Evolutionary conservation across 768 basidiomycete species (phyloP), one percentile per base, ranked within the genome.

Genomic region (Mycena belliarum): DNA sequence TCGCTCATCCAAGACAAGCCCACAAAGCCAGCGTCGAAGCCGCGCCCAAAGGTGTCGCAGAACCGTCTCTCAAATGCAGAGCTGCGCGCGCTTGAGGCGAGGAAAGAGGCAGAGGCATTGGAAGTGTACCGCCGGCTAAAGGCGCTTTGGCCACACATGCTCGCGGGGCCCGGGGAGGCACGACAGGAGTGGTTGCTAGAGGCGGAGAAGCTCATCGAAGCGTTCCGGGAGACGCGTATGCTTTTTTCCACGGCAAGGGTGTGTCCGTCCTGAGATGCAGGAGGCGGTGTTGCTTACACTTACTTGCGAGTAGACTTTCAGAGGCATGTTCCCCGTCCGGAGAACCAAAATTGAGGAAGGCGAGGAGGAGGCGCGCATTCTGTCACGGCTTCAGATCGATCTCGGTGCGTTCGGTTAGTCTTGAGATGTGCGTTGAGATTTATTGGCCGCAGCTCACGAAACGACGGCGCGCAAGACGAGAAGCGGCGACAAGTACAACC

Each of bases 131-230:
- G 70, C 26, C 75, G 83, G 35, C 68, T 93, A 38, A 78, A 79
- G 61, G 85, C 88, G 28, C 70, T 91, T 1, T 88, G 87, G 88
- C 74, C 75, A 5, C 75, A 64, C 16, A 83, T 86, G 78, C 69
- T 82, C 35, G 45, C 66, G 4, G 79, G 77, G 3, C 76, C 82
- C 21, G 72, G 74, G 1, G 82, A 82, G 15, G 82, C 84, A 5
- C 76, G 83, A 55, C 78, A 82, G 49, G 83, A 88, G 64, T 98
- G 95, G 90, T 74, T 96, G 62, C 68, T 87, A 26, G 87, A 93
- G 65, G 93, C 93, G 0, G 91, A 93, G 68, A 88, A 84, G 64
- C 76, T 99, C 44, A 82, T 97, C 4, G 95, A 97, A 59, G 87
- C 84, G 69, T 98, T 95, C 73, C 77, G 96, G 50, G 88, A 94